Evolutionary conservation across 2,329 filamentous ascomycete species (phyloP), one percentile per base, ranked within the genome.

Genomic region (Fusarium zealandicum): DNA sequence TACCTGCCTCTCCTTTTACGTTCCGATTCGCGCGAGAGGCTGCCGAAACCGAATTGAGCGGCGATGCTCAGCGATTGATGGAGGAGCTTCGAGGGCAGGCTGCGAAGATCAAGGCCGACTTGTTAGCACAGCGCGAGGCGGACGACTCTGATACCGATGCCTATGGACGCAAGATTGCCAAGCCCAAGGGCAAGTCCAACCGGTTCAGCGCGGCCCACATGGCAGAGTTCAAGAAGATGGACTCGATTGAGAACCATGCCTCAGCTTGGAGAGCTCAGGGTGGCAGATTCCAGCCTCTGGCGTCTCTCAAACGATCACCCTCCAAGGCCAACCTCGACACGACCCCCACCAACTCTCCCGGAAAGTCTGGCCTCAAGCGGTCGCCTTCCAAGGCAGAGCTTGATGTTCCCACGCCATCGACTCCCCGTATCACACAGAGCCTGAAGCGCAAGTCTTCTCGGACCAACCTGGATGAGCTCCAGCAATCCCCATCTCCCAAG

Each of bases 141-240:
- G 80, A 88, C 61, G 72, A 73, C 37, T 67, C 73, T 20, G 72
- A 76, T 28, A 71, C 75, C 3, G 79, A 80, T 33, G 59, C 68
- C 28, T 70, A 73, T 13, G 76, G 74, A 31, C 88, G 93, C 62
- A 91, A 87, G 73, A 90, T 96, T 68, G 93, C 90, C 6, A 85
- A 86, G 63, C 86, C 93, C 11, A 96, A 88, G 76, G 87, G 90
- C 64, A 93, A 88, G 71, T 82, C 85, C 43, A 79, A 87, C 41
- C 88, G 93, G 38, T 98, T 88, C 76, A 96, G 91, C 70, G 88
- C 92, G 59, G 87, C 85, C 31, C 93, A 98, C 72, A 89, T 90
- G 84, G 86, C 88, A 42, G 85, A 93, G 69, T 97, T 98, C 77
- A 91, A 91, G 76, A 98, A 96, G 80, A 97, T 98, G 93, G 92